Conservation (phyloP, 78 protist genomes). For the Emiliania huxleyi region DNA sequence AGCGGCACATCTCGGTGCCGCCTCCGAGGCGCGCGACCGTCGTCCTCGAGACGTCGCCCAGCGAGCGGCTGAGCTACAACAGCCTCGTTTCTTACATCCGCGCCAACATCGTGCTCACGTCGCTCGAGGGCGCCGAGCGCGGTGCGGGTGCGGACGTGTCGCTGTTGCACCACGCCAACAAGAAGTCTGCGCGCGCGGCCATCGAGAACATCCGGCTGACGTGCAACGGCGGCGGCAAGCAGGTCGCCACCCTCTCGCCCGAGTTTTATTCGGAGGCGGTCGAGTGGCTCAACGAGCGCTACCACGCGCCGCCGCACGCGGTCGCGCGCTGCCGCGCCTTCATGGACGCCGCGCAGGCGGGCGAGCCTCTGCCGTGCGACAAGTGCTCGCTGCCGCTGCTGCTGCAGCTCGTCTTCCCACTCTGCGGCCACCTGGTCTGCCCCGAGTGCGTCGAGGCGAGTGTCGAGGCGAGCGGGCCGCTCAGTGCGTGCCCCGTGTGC, state of each 20-base stretch:
- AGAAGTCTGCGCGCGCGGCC: not conserved
- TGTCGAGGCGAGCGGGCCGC: too few relatives aligned
- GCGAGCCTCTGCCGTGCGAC: too few relatives aligned
- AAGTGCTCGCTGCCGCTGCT: too few relatives aligned
- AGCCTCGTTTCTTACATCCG: not conserved
- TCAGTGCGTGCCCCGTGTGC: too few relatives aligned
- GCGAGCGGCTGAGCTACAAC: not conserved
- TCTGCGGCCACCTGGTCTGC: not conserved
- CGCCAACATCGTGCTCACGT: not conserved
- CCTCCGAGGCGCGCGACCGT: not conserved
- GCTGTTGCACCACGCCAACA: not conserved
- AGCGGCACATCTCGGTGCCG: not conserved
- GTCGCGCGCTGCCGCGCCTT: too few relatives aligned
- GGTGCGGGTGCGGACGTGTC: too few relatives aligned
- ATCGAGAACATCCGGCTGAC: not conserved
- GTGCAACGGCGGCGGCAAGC: conserved; percentile 2
- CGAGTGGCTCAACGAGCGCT: too few relatives aligned
- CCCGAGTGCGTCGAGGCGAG: not conserved
- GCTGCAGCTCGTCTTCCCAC: not conserved
- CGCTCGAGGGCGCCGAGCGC: not conserved
- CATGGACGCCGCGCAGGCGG: not conserved
- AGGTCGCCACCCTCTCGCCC: not conserved
- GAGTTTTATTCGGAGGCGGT: too few relatives aligned
- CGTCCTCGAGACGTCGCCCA: not conserved
- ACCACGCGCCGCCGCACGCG: too few relatives aligned